Evolutionary conservation across 176 grass and related monocot species (phyloP), one percentile per base, ranked within the genome.

Genomic region (Oryza officinalis): DNA sequence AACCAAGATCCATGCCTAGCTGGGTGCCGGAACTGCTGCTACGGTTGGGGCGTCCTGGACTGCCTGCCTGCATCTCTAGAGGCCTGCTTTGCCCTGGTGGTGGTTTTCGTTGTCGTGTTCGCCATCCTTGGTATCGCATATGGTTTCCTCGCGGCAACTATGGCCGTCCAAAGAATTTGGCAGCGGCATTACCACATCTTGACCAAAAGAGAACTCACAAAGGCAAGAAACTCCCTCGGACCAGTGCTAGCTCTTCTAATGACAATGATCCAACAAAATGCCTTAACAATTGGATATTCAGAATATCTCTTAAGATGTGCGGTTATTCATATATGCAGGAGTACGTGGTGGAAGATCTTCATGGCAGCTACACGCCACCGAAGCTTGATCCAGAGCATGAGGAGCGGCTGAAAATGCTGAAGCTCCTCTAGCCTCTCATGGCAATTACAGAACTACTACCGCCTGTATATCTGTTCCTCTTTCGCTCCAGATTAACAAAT

Each of bases 151-250:
- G 96, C 93, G 6, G 89, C 93, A 33, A 96, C 93, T 13, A 96
- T 99, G 93, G 91, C 93, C 0, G 76, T 99, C 67, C 96, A 99
- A 80, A 92, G 93, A 81, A 99, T 96, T 68, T 99, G 96, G 96
- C 96, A 99, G 89, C 85, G 91, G 30, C 96, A 99, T 79, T 99
- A 99, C 89, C 93, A 99, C 83, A 94, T 96, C 82, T 83, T 99
- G 49, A 96, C 96, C 27, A 99, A 99, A 86, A 89, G 93, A 57
- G 96, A 99, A 45, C 93, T 99, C 28, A 99, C 96, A 20, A 99
- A 96, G 93, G 96, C 85, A 92, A 81, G 66, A 72, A 72, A 67
- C 11, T 13, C 28, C 80, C 14, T 72, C 72, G 67, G 20, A 84
- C 20, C 46, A 67, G 32, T 72, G 25, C 0, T n/a, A n/a, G n/a